phyloP scores from a whole-genome alignment of 2,329 filamentous ascomycete species.

The Akanthomyces lecanii region DNA sequence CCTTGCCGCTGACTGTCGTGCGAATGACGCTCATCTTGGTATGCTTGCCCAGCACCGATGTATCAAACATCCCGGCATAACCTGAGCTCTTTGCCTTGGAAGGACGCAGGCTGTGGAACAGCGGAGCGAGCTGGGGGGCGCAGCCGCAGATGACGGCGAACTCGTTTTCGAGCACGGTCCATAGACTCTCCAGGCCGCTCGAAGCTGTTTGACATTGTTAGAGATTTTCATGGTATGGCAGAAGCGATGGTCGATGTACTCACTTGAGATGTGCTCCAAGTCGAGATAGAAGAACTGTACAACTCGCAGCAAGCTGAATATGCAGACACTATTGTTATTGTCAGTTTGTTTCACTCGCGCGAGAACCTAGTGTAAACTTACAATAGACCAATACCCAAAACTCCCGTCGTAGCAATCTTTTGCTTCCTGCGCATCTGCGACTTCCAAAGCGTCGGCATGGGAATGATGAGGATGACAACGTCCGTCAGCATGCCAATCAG shows the following conservation, averaged over 20 bases:
- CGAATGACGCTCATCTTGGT: constrained; percentile 15
- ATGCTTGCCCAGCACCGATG: constrained; percentile 9
- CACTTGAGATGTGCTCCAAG: constrained; percentile 12
- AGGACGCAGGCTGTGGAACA: constrained; percentile 7
- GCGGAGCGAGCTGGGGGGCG: constrained; percentile 14
- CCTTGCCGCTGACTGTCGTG: constrained; percentile 13
- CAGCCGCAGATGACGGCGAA: constrained; percentile 17
- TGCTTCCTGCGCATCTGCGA: constrained; percentile 9
- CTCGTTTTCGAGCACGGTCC: constrained; percentile 16
- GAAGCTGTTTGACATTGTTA: constrained; percentile 7
- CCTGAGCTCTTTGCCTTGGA: constrained; percentile 6
- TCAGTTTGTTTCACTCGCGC: background rate
- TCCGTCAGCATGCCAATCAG: constrained; percentile 5
- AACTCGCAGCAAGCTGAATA: constrained; percentile 10
- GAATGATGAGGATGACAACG: constrained; percentile 10
- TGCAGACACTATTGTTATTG: constrained; percentile 9
- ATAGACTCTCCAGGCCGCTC: constrained; percentile 9
- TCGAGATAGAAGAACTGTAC: constrained; percentile 16
- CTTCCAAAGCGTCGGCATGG: constrained; percentile 13
- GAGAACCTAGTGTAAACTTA: background rate
- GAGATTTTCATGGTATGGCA: background rate
- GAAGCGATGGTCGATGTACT: background rate
- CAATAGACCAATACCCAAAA: constrained; percentile 15
- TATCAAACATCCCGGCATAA: constrained; percentile 15
- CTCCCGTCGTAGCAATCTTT: constrained; percentile 14